Conservation (phyloP, 345 rosid species). For the Noccaea caerulescens region DNA sequence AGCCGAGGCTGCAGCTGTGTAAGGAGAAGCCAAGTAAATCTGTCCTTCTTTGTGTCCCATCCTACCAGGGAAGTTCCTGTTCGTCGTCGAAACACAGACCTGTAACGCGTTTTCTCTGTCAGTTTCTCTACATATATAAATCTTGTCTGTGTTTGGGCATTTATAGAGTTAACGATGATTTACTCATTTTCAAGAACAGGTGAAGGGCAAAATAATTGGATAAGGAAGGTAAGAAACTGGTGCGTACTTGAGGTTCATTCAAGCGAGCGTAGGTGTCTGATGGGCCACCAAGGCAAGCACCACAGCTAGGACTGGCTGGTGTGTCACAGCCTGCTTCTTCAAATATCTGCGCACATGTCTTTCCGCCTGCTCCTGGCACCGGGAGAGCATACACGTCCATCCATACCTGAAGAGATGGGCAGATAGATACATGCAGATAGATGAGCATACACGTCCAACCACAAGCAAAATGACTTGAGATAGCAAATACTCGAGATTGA, state of each 20-base stretch:
- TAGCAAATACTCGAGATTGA: not conserved
- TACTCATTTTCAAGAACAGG: conserved; percentile 7
- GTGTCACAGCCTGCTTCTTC: conserved; percentile 99
- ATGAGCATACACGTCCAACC: not conserved
- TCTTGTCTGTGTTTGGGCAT: not conserved
- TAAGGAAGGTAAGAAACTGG: not conserved
- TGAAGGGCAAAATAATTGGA: not conserved
- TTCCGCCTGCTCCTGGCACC: conserved; percentile 95
- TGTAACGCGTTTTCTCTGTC: conserved; percentile 7
- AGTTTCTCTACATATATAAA: not conserved
- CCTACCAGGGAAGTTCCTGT: conserved; percentile 97
- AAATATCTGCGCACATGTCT: conserved; percentile 93
- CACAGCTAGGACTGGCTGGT: conserved; percentile 94
- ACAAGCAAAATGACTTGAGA: not conserved
- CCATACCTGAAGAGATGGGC: conserved; percentile 70
- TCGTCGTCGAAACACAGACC: conserved; percentile 58
- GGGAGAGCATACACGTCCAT: conserved; percentile 85
- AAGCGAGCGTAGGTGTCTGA: conserved; percentile 90
- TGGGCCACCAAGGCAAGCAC: conserved; percentile 99
- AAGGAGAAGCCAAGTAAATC: conserved; percentile 93
- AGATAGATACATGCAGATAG: conserved; percentile 9
- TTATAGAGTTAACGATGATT: not conserved
- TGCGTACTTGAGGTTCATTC: conserved; percentile 79
- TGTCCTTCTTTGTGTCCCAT: conserved; percentile 99
- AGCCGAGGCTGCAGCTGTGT: conserved; percentile 96